A percentile compares a stretch with the other conserved stretches of the same genome.
phyloP scores from a whole-genome alignment of 2,329 filamentous ascomycete genomes.

The Diaporthe sp. region DNA sequence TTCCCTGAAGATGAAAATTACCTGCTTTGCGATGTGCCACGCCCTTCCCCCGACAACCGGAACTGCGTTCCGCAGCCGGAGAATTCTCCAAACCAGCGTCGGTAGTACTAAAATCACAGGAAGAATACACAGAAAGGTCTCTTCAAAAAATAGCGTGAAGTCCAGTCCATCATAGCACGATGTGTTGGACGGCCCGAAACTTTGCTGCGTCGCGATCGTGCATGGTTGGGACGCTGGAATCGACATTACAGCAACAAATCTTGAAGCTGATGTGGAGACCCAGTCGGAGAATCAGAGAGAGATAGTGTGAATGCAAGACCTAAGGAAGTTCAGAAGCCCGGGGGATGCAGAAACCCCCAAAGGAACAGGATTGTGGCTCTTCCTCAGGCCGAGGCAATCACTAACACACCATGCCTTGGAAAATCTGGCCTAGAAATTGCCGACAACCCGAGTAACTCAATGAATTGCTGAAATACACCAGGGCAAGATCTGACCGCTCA shows the following conservation, averaged over 20 bases:
- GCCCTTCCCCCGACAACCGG: not conserved
- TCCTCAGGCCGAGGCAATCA: not conserved
- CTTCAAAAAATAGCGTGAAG: not conserved
- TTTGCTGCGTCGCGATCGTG: not conserved
- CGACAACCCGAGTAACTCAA: not conserved
- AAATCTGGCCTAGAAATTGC: not conserved
- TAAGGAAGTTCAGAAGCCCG: not conserved
- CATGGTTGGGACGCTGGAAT: not conserved
- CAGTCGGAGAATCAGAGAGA: not conserved
- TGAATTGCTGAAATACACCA: not conserved
- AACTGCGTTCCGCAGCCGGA: not conserved
- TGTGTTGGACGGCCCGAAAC: not conserved
- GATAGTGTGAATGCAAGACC: not conserved
- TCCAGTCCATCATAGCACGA: not conserved
- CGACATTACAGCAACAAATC: not conserved
- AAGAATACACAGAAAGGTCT: not conserved
- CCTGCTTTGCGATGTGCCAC: not conserved
- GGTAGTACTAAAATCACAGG: not conserved
- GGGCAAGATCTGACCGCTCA: not conserved
- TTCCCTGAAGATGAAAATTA: not conserved
- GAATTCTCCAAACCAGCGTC: not conserved
- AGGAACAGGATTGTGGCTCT: not conserved
- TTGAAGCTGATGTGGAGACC: not conserved
- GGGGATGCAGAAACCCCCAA: not conserved
- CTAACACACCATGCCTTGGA: not conserved